Evolutionary conservation across 345 rosid genomes (phyloP).

Genomic region (Acer campestre): DNA sequence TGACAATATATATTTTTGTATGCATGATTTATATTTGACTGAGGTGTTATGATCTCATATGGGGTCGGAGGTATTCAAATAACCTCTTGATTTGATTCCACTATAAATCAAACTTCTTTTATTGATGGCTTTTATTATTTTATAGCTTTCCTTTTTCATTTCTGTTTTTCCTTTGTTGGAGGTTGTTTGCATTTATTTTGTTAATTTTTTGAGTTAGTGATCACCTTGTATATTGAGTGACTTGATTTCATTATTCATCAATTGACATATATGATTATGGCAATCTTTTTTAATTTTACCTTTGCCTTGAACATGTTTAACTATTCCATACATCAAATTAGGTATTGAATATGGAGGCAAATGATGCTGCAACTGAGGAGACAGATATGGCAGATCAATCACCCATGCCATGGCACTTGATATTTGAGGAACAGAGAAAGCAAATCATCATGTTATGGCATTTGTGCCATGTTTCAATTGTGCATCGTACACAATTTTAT

Average conservation of each 20-base stretch:
- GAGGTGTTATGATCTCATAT: neutral
- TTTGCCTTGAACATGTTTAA: neutral
- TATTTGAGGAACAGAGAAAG: slow-evolving; percentile 83
- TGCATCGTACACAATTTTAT: slow-evolving; percentile 89
- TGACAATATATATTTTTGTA: neutral
- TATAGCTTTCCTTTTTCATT: neutral
- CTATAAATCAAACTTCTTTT: neutral
- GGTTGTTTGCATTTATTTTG: neutral
- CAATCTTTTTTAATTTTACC: neutral
- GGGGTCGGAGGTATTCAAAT: neutral
- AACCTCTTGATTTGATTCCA: neutral
- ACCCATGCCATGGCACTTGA: slow-evolving; percentile 67
- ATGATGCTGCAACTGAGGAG: slow-evolving; percentile 47
- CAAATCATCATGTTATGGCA: slow-evolving; percentile 97
- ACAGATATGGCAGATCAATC: slow-evolving; percentile 43
- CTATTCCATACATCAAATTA: slow-evolving; percentile 21
- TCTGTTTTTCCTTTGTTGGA: neutral
- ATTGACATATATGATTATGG: neutral
- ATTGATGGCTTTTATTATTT: neutral
- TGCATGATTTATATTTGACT: neutral
- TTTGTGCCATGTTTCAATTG: slow-evolving; percentile 87
- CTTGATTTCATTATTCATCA: neutral
- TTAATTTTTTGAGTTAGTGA: neutral
- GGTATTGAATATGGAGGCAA: slow-evolving; percentile 86
- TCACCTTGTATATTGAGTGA: neutral